Conservation (phyloP, 805 yeast species). For the Candida qinlingensis region DNA sequence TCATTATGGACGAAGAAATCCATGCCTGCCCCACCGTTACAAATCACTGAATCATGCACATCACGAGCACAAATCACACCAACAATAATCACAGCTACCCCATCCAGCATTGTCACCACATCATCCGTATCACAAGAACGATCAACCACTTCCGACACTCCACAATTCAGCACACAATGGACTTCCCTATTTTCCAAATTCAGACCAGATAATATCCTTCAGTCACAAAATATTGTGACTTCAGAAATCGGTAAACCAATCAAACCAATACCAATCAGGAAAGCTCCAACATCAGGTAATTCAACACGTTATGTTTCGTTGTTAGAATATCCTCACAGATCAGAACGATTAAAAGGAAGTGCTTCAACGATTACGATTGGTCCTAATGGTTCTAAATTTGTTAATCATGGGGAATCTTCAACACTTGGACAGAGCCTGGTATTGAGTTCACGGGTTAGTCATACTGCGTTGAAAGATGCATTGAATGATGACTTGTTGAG, state of each 20-base stretch:
- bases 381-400: constrained; percentile 22
- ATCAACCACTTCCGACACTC: not conserved
- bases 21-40: not conserved
- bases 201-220: constrained; percentile 8
- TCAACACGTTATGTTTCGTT: not conserved
- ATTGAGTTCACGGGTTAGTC: constrained; percentile 21
- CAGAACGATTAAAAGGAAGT: constrained; percentile 16
- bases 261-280: constrained; percentile 2
- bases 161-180: constrained; percentile 13
- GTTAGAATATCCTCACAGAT: constrained; percentile 4
- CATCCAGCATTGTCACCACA: not conserved
- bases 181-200: constrained; percentile 12
- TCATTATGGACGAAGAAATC: constrained; percentile 2
- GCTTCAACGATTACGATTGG: constrained; percentile 25
- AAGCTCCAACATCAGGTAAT: not conserved
- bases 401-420: constrained; percentile 25
- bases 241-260: constrained; percentile 20
- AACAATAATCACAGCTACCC: not conserved
- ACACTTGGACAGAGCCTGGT: constrained; percentile 17
- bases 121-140: not conserved
- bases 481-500: constrained; percentile 7
- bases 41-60: not conserved
- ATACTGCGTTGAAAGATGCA: constrained; percentile 24
- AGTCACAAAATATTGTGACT: constrained; percentile 12
- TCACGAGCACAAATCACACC: not conserved